Evolutionary conservation across 441 rosid genomes (phyloP).

Genomic region (Euphorbia celastroides): DNA sequence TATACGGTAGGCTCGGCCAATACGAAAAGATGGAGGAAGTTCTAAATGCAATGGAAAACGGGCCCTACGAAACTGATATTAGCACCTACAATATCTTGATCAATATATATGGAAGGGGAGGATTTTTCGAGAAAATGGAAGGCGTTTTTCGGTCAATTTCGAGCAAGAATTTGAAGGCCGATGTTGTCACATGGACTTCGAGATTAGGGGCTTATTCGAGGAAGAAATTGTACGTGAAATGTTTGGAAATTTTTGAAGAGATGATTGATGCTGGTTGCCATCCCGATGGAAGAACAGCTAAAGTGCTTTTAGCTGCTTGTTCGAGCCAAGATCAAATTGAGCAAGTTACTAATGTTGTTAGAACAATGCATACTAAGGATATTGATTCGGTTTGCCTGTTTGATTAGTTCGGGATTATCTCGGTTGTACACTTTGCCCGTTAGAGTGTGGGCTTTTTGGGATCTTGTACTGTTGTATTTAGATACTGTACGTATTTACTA

Average conservation of each 20-base stretch:
- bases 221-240: constrained; percentile 63
- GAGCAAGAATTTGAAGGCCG: constrained; percentile 41
- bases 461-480: too few relatives aligned
- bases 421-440: neutral
- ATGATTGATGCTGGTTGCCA: constrained; percentile 82
- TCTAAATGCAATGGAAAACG: constrained; percentile 55
- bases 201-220: constrained; percentile 69
- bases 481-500: too few relatives aligned
- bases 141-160: constrained; percentile 43
- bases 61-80: constrained; percentile 49
- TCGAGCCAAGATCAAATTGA: constrained; percentile 65
- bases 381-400: constrained; percentile 30
- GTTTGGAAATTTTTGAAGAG: constrained; percentile 74
- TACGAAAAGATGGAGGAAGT: constrained; percentile 73
- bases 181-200: constrained; percentile 94
- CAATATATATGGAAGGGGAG: constrained; percentile 71
- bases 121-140: constrained; percentile 67
- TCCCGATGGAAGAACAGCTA: constrained; percentile 88
- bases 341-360: constrained; percentile 67
- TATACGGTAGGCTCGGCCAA: constrained; percentile 74
- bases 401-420: constrained; percentile 16
- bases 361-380: constrained; percentile 63
- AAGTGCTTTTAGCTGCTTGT: constrained; percentile 75
- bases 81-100: constrained; percentile 89
- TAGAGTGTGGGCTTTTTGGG: too few relatives aligned